Conservation (phyloP, 2,329 filamentous ascomycete genomes). For the Microsporum audouinii region DNA sequence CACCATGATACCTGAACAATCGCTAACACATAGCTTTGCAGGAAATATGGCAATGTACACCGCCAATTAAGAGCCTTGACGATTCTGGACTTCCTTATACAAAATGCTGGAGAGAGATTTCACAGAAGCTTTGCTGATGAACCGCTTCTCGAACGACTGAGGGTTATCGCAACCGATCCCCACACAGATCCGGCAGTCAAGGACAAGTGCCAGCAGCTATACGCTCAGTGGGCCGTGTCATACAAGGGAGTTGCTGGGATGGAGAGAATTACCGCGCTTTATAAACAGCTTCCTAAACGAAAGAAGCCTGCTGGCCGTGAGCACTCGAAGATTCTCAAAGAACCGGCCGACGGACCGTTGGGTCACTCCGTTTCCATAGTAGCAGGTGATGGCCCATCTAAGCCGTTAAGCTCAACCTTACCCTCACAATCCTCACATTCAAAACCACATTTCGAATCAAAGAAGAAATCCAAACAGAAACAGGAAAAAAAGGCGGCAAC, state of each 20-base stretch:
- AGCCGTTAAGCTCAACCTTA: constrained; percentile 16
- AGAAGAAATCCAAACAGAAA: constrained; percentile 45
- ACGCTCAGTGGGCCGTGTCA: constrained; percentile 70
- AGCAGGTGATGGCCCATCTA: constrained; percentile 29
- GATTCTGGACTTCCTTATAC: constrained; percentile 83
- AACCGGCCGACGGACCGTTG: constrained; percentile 48
- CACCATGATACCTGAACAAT: too few species aligned
- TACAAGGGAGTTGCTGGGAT: constrained; percentile 75
- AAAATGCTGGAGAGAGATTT: constrained; percentile 82
- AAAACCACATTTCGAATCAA: constrained; percentile 28
- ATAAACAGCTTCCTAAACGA: constrained; percentile 54
- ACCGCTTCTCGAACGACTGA: constrained; percentile 77
- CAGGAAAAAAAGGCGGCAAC: constrained; percentile 55
- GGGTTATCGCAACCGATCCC: constrained; percentile 74
- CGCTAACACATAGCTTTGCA: constrained; percentile 21
- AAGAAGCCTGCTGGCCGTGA: constrained; percentile 66
- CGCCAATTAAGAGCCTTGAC: constrained; percentile 79
- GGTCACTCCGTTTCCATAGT: constrained; percentile 32
- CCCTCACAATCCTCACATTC: constrained; percentile 27
- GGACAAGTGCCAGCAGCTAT: constrained; percentile 76
- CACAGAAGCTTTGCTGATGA: constrained; percentile 83
- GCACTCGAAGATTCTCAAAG: constrained; percentile 69
- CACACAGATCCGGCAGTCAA: constrained; percentile 77
- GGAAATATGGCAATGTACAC: constrained; percentile 91
- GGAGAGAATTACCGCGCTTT: constrained; percentile 65